These are phyloP conservation scores for Candida arabinofermentans DNA, from an alignment of 805 yeast genomes.

Conservation along the genomic window DNA sequence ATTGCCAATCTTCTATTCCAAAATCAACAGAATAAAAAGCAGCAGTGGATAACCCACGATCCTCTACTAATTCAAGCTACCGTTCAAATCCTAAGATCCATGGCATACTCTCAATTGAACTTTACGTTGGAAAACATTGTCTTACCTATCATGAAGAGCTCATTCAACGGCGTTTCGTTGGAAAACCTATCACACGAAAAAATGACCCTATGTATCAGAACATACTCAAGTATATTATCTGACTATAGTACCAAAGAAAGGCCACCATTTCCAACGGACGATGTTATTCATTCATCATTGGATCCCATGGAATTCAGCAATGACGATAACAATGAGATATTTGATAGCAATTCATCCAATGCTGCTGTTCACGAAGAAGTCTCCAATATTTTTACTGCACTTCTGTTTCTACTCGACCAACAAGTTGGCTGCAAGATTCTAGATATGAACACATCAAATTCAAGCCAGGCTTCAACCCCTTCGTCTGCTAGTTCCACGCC, in stretches of 20 bases:
- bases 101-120: constrained; percentile 76
- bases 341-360: constrained; percentile 42
- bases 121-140: constrained; percentile 76
- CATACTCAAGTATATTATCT: constrained; percentile 67
- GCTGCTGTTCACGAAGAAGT: constrained; percentile 66
- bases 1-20: constrained; percentile 57
- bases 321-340: constrained; percentile 35
- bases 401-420: constrained; percentile 58
- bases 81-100: constrained; percentile 68
- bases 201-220: constrained; percentile 59
- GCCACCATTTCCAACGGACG: constrained; percentile 73
- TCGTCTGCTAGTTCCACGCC: constrained; percentile 19
- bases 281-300: constrained; percentile 32
- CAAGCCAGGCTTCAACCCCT: constrained; percentile 16
- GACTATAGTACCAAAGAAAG: constrained; percentile 53
- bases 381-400: constrained; percentile 48
- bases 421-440: constrained; percentile 43
- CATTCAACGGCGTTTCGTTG: constrained; percentile 52
- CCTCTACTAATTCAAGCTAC: constrained; percentile 57
- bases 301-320: constrained; percentile 33
- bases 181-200: constrained; percentile 71
- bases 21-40: constrained; percentile 47
- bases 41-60: constrained; percentile 74
- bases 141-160: constrained; percentile 59
- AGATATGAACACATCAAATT: constrained; percentile 11